phyloP scores from a whole-genome alignment of 129 eudicot species.

The Glebionis coronaria region DNA sequence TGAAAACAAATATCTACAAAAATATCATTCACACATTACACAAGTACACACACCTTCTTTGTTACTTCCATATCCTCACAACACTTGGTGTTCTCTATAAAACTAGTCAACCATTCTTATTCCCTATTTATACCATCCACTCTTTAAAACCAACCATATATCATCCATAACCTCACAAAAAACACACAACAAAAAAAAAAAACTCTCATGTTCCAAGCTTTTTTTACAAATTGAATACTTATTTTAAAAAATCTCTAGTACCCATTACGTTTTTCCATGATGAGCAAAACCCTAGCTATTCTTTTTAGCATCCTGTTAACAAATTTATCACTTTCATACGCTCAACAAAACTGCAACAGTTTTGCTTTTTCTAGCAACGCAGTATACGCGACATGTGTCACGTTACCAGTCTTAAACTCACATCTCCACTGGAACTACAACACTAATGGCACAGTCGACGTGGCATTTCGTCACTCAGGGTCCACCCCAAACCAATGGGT shows the following conservation, averaged over 20 bases:
- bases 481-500: conserved; percentile 57
- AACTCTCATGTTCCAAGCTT: neutral
- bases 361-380: conserved; percentile 38
- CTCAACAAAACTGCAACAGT: conserved; percentile 48
- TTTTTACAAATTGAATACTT: too few species aligned
- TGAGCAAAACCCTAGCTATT: conserved; percentile 32
- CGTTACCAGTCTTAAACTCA: conserved; percentile 46
- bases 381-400: conserved; percentile 33
- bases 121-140: conserved; percentile 35
- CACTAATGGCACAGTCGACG: conserved; percentile 50
- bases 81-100: neutral
- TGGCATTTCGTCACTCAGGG: conserved; percentile 64
- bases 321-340: conserved; percentile 27
- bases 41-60: conserved; percentile 19
- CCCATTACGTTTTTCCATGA: conserved; percentile 9
- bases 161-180: neutral
- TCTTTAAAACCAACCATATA: conserved; percentile 15
- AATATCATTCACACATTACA: conserved; percentile 7
- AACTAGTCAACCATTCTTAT: conserved; percentile 28
- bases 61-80: conserved; percentile 23
- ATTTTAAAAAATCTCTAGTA: neutral
- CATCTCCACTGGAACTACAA: conserved; percentile 69
- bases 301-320: conserved; percentile 29
- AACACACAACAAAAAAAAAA: neutral
- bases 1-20: neutral